These are phyloP conservation scores for Cyberlindnera bimundalis DNA, from an alignment of 805 yeast genomes.

Conservation along the genomic window DNA sequence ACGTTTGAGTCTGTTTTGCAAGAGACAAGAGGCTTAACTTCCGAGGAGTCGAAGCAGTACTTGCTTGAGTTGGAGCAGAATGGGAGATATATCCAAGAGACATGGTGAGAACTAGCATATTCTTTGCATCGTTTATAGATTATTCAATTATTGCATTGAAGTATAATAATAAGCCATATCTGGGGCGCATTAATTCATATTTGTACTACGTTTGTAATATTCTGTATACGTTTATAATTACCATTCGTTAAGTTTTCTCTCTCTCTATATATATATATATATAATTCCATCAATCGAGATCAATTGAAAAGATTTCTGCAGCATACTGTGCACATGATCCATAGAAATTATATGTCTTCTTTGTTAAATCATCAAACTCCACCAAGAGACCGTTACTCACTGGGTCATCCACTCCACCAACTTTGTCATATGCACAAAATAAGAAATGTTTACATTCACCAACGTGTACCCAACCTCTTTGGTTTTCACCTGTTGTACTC, in stretches of 20 bases:
- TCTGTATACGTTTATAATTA: no score
- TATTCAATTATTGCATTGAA: background rate
- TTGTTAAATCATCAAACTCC: conserved; percentile 17
- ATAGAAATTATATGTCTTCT: conserved; percentile 29
- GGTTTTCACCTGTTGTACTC: conserved; percentile 41
- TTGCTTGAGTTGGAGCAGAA: conserved; percentile 56
- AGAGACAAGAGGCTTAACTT: conserved; percentile 40
- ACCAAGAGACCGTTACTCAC: conserved; percentile 22
- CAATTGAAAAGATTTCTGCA: conserved; percentile 7
- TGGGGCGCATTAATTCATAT: no score
- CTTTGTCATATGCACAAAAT: conserved; percentile 57
- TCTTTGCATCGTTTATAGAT: no score
- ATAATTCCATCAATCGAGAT: background rate
- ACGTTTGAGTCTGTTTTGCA: conserved; percentile 65
- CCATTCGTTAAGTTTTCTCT: no score
- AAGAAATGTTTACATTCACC: conserved; percentile 45
- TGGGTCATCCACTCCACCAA: conserved; percentile 36
- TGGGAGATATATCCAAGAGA: conserved; percentile 78
- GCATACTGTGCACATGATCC: conserved; percentile 27
- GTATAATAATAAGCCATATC: no score
- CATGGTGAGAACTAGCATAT: no score
- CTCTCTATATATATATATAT: background rate
- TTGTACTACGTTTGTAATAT: no score
- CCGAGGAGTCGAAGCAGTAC: conserved; percentile 46
- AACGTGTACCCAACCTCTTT: conserved; percentile 43